phyloP scores from a whole-genome alignment of 345 rosid genomes.

The Lepidium africanum region DNA sequence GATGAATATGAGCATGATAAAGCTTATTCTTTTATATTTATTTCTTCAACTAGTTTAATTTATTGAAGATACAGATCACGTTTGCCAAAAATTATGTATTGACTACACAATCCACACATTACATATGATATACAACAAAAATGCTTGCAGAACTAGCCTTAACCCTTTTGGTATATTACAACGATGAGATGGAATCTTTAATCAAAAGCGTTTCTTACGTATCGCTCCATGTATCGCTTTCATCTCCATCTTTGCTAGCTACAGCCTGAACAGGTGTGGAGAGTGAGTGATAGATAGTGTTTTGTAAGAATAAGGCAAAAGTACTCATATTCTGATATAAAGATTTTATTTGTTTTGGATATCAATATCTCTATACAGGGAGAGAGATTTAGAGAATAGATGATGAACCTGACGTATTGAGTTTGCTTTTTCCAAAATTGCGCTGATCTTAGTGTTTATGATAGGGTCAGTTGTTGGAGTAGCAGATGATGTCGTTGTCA shows the following conservation, averaged over 20 bases:
- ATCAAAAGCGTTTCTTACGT: neutral
- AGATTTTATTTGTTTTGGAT: neutral
- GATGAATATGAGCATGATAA: neutral
- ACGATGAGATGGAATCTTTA: neutral
- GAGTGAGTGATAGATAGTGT: neutral
- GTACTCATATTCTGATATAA: neutral
- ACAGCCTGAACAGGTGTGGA: conserved; percentile 52
- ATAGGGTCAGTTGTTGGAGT: conserved; percentile 31
- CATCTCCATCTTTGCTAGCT: conserved; percentile 70
- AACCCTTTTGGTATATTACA: neutral
- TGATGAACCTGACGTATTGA: conserved; percentile 84
- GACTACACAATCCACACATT: conserved; percentile 12
- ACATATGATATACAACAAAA: conserved; percentile 1
- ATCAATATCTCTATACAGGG: neutral
- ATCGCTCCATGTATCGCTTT: conserved; percentile 78
- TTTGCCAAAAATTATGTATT: neutral
- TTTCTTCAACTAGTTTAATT: conserved; percentile 5
- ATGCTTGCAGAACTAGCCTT: conserved; percentile 5
- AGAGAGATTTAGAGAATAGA: neutral
- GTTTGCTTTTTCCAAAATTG: conserved; percentile 84
- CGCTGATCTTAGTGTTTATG: conserved; percentile 56
- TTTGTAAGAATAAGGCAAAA: neutral
- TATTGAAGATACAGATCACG: conserved; percentile 7
- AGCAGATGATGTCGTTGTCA: conserved; percentile 40
- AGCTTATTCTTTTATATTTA: neutral